Evolutionary conservation across 805 yeast genomes (phyloP), one percentile per base, ranked within the genome.

Genomic region (Candida cerambycidarum): DNA sequence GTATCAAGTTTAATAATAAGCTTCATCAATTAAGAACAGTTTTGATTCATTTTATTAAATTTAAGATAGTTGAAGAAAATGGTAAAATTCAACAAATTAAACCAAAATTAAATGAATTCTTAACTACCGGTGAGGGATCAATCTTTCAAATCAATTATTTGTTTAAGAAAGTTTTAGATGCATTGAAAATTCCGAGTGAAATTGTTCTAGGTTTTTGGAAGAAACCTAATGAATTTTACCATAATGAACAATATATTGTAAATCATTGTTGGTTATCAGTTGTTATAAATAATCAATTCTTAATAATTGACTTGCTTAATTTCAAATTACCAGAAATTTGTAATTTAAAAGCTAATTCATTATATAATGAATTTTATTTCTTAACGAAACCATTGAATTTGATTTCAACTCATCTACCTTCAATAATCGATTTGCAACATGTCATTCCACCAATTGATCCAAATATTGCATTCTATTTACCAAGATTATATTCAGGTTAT

Each of bases 211-310:
- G 99, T 3, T 86, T 85, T 55, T 74, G 90, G 65, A 88, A 90
- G 57, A 78, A 82, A 18, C 95, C 96, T 7, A 81, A 81, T 47
- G 82, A 75, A 41, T 66, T 72, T 38, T 75, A 76, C 46, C 78
- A 70, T 45, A 67, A 67, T 45, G 75, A 71, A 45, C 72, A 79
- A 33, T 71, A 73, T 35, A 72, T 76, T 72, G 49, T 82, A 28
- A 88, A 89, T 55, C 99, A 93, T 62, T 80, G 86, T 42, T 93
- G 99, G 99, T 74, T 89, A 42, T 80, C 95, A 1, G 81, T 89
- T 1, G 60, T 84, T 27, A 63, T 89, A 12, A 83, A 87, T 46
- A 82, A 82, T 30, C 85, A 85, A 57, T 89, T 90, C 79, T 71
- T 92, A 46, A 73, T 93, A 47, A 62, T 92, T 46, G 99, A 92